Evolutionary conservation across 495 filamentous ascomycete genomes (phyloP), one percentile per base, ranked within the genome.

Genomic region (Lindgomyces ingoldianus): DNA sequence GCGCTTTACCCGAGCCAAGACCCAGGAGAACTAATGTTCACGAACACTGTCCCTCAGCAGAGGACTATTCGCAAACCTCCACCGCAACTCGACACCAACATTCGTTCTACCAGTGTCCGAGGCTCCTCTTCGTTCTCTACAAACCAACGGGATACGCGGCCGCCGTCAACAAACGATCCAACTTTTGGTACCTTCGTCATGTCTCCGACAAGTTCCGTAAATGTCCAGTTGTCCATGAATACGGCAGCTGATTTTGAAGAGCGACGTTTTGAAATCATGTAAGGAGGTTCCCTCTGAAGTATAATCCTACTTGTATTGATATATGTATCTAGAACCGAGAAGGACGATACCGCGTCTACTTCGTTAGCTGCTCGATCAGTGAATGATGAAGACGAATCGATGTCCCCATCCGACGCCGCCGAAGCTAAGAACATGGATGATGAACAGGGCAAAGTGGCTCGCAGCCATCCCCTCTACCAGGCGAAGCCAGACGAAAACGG

Each of bases 401-500:
- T 67, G 16, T 66, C 63, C 11, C 51, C 63, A 2, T 48, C 52
- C 21, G 47, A 62, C n/a, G 54, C 52, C 8, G 49, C 55, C n/a
- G 47, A 60, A n/a, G 68, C 63, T 19, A 60, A 67, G 55, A 57
- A 41, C 30, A 46, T 61, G 22, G 70, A 72, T 26, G 70, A 72
- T 24, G 62, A 55, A 27, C 63, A 64, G 22, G 55, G 59, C 27
- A 61, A 65, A 42, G 27, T 72, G 25, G 89, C 90, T 18, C 79
- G 91, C 74, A 87, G 88, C 66, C 87, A 96, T 75, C 84, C 81
- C 27, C 83, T 90, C 65, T 96, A 96, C 77, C 85, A 88, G 72
- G 84, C 84, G 72, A 81, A 83, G 45, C 84, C 83, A 46, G 81
- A 85, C 44, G 77, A 78, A 64, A 90, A 95, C 77, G 89, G 88